Percentiles rank a stretch among this genome's conserved stretches.
phyloP scores from a whole-genome alignment of 257 asterid species.

The Agastache rugosa region DNA sequence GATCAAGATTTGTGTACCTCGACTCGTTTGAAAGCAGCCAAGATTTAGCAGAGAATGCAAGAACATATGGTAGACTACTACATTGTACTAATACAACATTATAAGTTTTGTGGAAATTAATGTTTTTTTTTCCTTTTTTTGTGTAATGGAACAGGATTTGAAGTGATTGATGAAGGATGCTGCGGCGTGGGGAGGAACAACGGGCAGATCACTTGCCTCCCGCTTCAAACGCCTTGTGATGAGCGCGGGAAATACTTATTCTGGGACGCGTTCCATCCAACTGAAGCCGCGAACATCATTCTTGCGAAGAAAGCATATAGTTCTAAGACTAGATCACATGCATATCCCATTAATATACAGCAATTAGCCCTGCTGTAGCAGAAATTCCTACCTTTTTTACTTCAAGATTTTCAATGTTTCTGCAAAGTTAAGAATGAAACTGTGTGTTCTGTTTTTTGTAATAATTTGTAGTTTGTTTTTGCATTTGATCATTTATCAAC shows the following conservation, averaged over 20 bases:
- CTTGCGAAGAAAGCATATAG: conserved; percentile 72
- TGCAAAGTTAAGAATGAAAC: no score
- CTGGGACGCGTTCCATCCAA: conserved; percentile 95
- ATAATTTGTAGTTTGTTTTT: not conserved
- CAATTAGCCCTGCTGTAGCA: conserved; percentile 65
- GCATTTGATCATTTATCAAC: not conserved
- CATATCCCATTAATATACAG: conserved; percentile 81
- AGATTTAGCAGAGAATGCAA: conserved; percentile 67
- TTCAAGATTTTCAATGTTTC: no score
- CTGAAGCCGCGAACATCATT: conserved; percentile 78
- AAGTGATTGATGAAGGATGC: conserved; percentile 78
- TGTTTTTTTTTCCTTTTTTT: not conserved
- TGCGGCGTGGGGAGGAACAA: conserved; percentile 92
- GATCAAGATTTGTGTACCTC: conserved; percentile 74
- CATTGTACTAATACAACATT: not conserved
- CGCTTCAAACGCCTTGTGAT: conserved; percentile 69
- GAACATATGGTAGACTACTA: conserved; percentile 52
- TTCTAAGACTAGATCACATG: conserved; percentile 58
- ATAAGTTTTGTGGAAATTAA: not conserved
- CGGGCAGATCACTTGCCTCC: conserved; percentile 90
- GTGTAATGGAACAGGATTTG: conserved; percentile 56
- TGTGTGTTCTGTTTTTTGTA: no score
- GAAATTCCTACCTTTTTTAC: no score
- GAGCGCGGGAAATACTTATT: conserved; percentile 65
- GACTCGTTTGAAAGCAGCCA: conserved; percentile 67